Evolutionary conservation across 2,329 filamentous ascomycete species (phyloP).

Genomic region (Curvularia sp.): DNA sequence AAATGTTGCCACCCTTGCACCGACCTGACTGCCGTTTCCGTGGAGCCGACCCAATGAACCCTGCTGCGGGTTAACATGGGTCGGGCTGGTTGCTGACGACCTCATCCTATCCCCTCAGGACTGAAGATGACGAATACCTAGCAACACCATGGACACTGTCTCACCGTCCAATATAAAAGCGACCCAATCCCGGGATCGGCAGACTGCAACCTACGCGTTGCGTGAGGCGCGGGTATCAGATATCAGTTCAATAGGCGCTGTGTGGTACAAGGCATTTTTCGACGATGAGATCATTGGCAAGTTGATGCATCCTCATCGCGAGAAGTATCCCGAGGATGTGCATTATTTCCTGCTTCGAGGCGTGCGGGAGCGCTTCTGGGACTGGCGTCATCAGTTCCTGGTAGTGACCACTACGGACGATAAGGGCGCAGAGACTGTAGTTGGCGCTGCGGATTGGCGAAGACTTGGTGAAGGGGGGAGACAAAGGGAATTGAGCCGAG

Average conservation of each 20-base stretch:
- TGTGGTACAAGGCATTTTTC: constrained; percentile 40
- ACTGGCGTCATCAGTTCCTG: constrained; percentile 41
- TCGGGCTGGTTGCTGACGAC: not conserved
- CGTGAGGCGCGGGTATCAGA: constrained; percentile 28
- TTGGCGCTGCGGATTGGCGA: constrained; percentile 41
- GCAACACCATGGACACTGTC: not conserved
- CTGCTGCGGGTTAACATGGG: not conserved
- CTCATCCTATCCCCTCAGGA: not conserved
- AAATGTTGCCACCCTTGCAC: not conserved
- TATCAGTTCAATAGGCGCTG: constrained; percentile 29
- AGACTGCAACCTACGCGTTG: constrained; percentile 1
- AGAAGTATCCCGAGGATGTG: constrained; percentile 37
- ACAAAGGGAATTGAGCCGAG: constrained; percentile 18
- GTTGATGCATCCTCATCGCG: constrained; percentile 43
- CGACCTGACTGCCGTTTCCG: not conserved
- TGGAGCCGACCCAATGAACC: not conserved
- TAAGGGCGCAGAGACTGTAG: constrained; percentile 12
- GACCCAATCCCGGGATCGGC: not conserved
- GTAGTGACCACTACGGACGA: constrained; percentile 20
- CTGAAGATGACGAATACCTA: not conserved
- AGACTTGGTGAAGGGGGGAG: constrained; percentile 33
- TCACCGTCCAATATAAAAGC: not conserved
- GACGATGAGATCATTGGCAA: constrained; percentile 44
- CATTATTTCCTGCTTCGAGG: constrained; percentile 41
- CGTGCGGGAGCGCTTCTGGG: constrained; percentile 37